A percentile compares a stretch with the other conserved stretches of the same genome.
Evolutionary conservation across 202 grass and related monocot species (phyloP).

Genomic region (Brachypodium distachyon): DNA sequence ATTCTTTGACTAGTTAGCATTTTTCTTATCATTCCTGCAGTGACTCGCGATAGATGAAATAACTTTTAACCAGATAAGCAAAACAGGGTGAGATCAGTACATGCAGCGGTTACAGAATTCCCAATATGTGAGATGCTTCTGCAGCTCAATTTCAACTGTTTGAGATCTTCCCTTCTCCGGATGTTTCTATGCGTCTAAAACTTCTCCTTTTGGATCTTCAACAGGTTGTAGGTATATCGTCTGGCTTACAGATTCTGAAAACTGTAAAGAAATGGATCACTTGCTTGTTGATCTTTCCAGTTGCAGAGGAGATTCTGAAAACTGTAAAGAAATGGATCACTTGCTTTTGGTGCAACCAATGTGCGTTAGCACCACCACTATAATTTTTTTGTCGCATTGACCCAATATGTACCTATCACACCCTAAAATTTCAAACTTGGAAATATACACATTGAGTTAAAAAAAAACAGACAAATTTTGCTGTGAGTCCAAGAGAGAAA

Average conservation of each 20-base stretch:
- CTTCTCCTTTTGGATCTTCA: background rate
- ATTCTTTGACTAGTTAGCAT: background rate
- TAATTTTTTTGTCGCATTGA: too few relatives aligned
- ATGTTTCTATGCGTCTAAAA: background rate
- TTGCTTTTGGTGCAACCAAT: too few relatives aligned
- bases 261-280: background rate
- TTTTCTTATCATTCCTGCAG: slow-evolving; percentile 6
- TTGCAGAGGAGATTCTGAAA: too few relatives aligned
- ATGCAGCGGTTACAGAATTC: background rate
- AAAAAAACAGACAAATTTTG: too few relatives aligned
- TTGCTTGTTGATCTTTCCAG: background rate
- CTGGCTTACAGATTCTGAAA: background rate
- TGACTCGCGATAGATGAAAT: background rate
- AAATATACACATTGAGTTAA: too few relatives aligned
- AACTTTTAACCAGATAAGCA: background rate
- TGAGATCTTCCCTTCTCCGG: background rate
- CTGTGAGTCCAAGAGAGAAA: too few relatives aligned
- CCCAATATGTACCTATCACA: too few relatives aligned
- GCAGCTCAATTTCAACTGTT: background rate
- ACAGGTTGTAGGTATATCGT: background rate
- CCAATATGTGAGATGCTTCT: background rate
- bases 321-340: too few relatives aligned
- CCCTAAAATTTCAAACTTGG: too few relatives aligned
- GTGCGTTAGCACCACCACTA: too few relatives aligned
- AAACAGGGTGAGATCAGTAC: background rate